A percentile compares a stretch with the other conserved stretches of the same genome.
Evolutionary conservation across 2,329 filamentous ascomycete species (phyloP).

Genomic region (Botrytis porri): DNA sequence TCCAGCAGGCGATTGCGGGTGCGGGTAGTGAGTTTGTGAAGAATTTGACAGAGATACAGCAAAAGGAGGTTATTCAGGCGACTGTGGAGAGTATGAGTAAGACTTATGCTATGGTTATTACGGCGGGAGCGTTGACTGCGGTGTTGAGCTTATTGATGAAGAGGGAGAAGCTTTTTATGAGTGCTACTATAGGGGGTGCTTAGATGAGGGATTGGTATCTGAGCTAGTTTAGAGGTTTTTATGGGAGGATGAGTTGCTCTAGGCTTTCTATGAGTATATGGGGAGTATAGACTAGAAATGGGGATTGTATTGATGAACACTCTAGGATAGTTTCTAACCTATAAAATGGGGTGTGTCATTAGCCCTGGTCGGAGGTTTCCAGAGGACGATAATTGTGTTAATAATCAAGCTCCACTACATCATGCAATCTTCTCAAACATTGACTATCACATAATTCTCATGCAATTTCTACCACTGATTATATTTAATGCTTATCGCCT

Average conservation of each 20-base stretch:
- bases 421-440: neutral
- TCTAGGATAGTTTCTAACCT: neutral
- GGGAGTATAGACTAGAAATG: neutral
- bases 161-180: slow-evolving; percentile 35
- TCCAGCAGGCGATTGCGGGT: slow-evolving; percentile 37
- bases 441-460: neutral
- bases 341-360: neutral
- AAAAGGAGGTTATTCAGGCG: slow-evolving; percentile 20
- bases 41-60: slow-evolving; percentile 23
- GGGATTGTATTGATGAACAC: neutral
- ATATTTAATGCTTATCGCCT: neutral
- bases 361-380: neutral
- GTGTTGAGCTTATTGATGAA: slow-evolving; percentile 33
- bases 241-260: neutral
- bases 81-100: slow-evolving; percentile 34
- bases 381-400: neutral
- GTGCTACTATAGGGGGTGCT: slow-evolving; percentile 26
- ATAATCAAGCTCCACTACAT: neutral
- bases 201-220: neutral
- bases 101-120: slow-evolving; percentile 33
- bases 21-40: slow-evolving; percentile 31
- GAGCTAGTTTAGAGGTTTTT: neutral
- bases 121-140: slow-evolving; percentile 30
- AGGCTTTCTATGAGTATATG: neutral
- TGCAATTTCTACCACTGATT: neutral